Base-by-base conservation (phyloP, 345 rosid genomes). In the Draba incana region DNA sequence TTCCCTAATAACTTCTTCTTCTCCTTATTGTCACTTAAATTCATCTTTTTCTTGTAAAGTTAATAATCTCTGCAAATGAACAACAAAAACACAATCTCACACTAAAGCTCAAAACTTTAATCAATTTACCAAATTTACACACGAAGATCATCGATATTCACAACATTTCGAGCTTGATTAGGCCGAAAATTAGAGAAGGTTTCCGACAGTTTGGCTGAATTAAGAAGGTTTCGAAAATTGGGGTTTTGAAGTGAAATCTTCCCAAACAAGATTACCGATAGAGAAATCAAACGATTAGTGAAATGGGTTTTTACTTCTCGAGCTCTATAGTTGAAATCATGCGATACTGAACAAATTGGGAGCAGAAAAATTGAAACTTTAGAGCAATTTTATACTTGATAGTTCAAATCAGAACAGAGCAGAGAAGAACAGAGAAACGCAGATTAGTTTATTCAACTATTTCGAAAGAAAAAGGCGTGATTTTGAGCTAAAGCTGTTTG, bases 1-100 rank as follows among this genome's bases (percentile, higher is more conserved):
- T 93, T 90, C 42, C 98, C 97, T 23, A 93, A 5, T 33, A 33
- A 6, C 7, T 5, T 79, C 90, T 81, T 87, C 44, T 62, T 68
- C 69, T 44, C 9, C 20, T 68, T 59, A 39, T 28, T 50, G 2
- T 43, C 76, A 38, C 57, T 71, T 64, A 33, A 42, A 51, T 50
- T 41, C 69, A 46, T 62, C n/a, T n/a, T 35, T 45, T 39, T 59
- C 58, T 30, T 61, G 2, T 23, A 38, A 27, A 47, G 2, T 6
- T 7, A 44, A 24, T 1, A 54, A 45, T 10, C 57, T 62, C 62
- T 71, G 55, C 30, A 53, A 4, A 20, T 43, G 54, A 35, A 33
- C 15, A 33, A 23, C 20, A 68, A 35, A 24, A 0, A 8, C 24
- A 20, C 13, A 23, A 10, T 12, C 10, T 35, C 10, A 35, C 8